Evolutionary conservation across 2,329 filamentous ascomycete species (phyloP), one percentile per base, ranked within the genome.

Genomic region (Aschersonia sp.): DNA sequence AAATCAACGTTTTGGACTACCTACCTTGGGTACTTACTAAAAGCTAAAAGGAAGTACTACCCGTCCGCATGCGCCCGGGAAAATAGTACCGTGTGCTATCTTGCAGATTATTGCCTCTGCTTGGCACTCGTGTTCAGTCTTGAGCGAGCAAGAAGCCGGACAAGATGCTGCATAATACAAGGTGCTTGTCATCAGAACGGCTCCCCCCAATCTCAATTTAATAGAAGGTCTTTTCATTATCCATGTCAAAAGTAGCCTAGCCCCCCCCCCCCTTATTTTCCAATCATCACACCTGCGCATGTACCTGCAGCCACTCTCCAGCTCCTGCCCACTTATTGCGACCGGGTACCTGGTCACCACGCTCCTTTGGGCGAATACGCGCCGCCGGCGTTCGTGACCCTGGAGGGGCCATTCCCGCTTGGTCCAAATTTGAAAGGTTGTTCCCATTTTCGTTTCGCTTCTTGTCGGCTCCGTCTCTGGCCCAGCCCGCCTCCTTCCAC

Each of bases 291-390:
- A 7, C 7, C 7, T 38, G 35, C 35, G 7, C 4, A 12, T 9
- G 35, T 12, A 38, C 12, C 35, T 7, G 12, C 35, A 38, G 35
- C 35, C 35, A 12, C 35, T 12, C 12, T 38, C 7, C 35, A 38
- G 35, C 35, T 38, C 35, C 35, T 12, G 41, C 35, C 45, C 45
- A 42, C 31, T 35, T 45, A 28, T 44, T 43, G 40, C 45, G 43
- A 30, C 44, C 45, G 40, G 42, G 44, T 45, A 45, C 47, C 48
- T 48, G 45, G 40, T 42, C 50, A 40, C 48, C 50, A 51, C 44
- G 40, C 50, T 32, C 7, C 43, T 47, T 45, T 43, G 41, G 31
- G 41, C 5, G 20, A 20, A 9, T 30, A 45, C 40, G 47, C 47
- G 47, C 47, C 30, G 28, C 12, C 31, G 35, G 35, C 35, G 7